These are phyloP conservation scores for Plantago ovata DNA, from an alignment of 257 asterid genomes.

Conservation along the genomic window DNA sequence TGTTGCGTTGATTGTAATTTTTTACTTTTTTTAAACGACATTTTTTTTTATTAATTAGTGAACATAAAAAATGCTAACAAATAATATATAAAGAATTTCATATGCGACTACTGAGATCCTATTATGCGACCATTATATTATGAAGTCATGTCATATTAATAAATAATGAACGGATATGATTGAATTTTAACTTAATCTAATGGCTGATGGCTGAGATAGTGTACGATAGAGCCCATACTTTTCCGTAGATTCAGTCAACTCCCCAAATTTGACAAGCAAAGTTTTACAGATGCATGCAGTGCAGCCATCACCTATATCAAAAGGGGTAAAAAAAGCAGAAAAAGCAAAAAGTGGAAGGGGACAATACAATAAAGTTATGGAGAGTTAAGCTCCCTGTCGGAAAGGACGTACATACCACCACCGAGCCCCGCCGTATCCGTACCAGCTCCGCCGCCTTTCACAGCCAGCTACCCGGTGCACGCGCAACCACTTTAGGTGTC, in stretches of 20 bases:
- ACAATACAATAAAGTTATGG: conserved; percentile 18
- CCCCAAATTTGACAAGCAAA: conserved; percentile 5
- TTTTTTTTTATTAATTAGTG: too few relatives aligned
- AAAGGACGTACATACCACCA: conserved; percentile 14
- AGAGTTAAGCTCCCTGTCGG: conserved; percentile 34
- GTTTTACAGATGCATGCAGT: neutral
- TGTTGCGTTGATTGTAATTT: too few relatives aligned
- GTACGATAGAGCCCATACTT: conserved; percentile 13
- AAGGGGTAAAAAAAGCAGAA: conserved; percentile 12
- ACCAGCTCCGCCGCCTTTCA: conserved; percentile 38
- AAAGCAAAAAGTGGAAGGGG: conserved; percentile 22
- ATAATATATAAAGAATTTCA: too few relatives aligned
- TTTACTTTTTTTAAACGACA: too few relatives aligned
- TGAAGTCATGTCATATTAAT: too few relatives aligned
- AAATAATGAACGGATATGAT: too few relatives aligned
- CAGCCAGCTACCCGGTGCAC: conserved; percentile 35
- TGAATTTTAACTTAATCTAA: too few relatives aligned
- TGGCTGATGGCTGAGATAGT: too few relatives aligned
- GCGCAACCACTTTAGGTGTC: conserved; percentile 31
- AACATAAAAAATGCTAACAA: too few relatives aligned
- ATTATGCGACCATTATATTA: too few relatives aligned
- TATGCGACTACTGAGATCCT: too few relatives aligned
- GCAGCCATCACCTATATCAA: neutral
- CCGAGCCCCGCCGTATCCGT: conserved; percentile 52
- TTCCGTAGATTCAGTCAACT: conserved; percentile 32